Evolutionary conservation across 495 filamentous ascomycete species (phyloP).

Genomic region (Aspergillus bertholletiae): DNA sequence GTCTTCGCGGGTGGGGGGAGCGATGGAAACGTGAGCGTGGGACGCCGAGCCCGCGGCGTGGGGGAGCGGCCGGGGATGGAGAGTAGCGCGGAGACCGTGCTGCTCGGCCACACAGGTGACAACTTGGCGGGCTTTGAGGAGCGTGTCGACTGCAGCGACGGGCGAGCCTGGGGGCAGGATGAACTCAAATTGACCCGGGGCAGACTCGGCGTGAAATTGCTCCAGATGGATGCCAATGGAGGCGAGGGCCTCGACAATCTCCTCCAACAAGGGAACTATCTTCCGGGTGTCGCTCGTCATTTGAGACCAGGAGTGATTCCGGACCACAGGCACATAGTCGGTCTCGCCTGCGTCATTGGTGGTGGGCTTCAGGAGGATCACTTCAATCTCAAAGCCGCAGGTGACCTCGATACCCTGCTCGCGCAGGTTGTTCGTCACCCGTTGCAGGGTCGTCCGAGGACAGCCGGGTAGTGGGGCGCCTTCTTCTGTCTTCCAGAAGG

Average conservation of each 20-base stretch:
- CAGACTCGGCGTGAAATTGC: conserved; percentile 75
- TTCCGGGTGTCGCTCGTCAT: conserved; percentile 36
- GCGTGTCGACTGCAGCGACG: conserved; percentile 65
- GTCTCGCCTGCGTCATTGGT: conserved; percentile 13
- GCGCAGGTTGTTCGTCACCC: conserved; percentile 43
- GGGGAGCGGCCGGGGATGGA: conserved; percentile 69
- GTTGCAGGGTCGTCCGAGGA: conserved; percentile 54
- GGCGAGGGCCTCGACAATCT: conserved; percentile 56
- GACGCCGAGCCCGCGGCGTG: conserved; percentile 34
- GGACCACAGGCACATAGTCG: conserved; percentile 22
- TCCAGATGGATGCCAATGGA: conserved; percentile 62
- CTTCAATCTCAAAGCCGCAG: conserved; percentile 80
- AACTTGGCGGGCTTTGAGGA: conserved; percentile 69
- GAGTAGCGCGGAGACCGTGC: conserved; percentile 61
- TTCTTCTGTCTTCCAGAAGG: conserved; percentile 48
- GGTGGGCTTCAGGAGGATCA: conserved; percentile 59
- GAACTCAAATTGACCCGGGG: conserved; percentile 79
- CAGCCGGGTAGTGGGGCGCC: conserved; percentile 39
- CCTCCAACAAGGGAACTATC: conserved; percentile 55
- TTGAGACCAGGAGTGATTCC: conserved; percentile 50
- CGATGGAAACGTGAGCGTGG: conserved; percentile 42
- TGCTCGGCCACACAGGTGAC: conserved; percentile 46
- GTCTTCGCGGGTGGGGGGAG: conserved; percentile 22
- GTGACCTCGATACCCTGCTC: conserved; percentile 49
- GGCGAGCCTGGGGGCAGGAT: conserved; percentile 63